These are phyloP conservation scores for Nothomitra cinnamomea DNA, from an alignment of 2,329 filamentous ascomycete genomes.

Conservation along the genomic window DNA sequence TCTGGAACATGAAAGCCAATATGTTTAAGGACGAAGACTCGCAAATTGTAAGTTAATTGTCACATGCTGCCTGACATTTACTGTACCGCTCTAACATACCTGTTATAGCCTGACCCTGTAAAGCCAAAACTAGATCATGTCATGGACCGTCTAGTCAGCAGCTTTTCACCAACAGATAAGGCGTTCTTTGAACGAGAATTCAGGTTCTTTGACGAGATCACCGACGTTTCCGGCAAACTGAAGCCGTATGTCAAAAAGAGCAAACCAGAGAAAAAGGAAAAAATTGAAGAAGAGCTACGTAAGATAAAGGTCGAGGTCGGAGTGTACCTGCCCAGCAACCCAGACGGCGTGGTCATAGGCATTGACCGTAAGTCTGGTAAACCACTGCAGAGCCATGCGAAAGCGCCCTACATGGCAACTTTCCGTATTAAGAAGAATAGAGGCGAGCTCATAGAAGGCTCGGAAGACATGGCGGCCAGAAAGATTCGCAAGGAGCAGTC, in stretches of 20 bases:
- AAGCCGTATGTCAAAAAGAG: slow-evolving; percentile 81
- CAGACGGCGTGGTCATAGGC: slow-evolving; percentile 89
- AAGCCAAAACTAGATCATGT: slow-evolving; percentile 90
- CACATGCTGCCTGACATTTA: background rate
- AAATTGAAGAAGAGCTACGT: slow-evolving; percentile 94
- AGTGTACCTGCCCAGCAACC: slow-evolving; percentile 93
- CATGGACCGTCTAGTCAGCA: slow-evolving; percentile 64
- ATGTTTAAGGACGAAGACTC: slow-evolving; percentile 95
- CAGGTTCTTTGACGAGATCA: slow-evolving; percentile 95
- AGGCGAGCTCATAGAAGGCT: slow-evolving; percentile 29
- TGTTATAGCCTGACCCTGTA: slow-evolving; percentile 57
- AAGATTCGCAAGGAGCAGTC: slow-evolving; percentile 7
- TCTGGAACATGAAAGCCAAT: slow-evolving; percentile 99
- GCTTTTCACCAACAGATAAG: slow-evolving; percentile 63
- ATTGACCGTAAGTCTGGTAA: slow-evolving; percentile 98
- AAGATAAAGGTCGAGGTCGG: slow-evolving; percentile 96
- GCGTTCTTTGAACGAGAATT: slow-evolving; percentile 92
- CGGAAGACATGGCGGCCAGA: slow-evolving; percentile 16
- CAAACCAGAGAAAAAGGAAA: slow-evolving; percentile 96
- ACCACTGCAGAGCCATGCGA: slow-evolving; percentile 91
- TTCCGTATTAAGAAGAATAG: slow-evolving; percentile 86
- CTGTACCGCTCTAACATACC: background rate
- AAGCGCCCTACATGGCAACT: slow-evolving; percentile 97
- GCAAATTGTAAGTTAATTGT: slow-evolving; percentile 43
- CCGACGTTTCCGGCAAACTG: slow-evolving; percentile 84